These are phyloP conservation scores for Pseudopyrenochaeta lycopersici DNA, from an alignment of 2,329 filamentous ascomycete genomes.

Conservation along the genomic window DNA sequence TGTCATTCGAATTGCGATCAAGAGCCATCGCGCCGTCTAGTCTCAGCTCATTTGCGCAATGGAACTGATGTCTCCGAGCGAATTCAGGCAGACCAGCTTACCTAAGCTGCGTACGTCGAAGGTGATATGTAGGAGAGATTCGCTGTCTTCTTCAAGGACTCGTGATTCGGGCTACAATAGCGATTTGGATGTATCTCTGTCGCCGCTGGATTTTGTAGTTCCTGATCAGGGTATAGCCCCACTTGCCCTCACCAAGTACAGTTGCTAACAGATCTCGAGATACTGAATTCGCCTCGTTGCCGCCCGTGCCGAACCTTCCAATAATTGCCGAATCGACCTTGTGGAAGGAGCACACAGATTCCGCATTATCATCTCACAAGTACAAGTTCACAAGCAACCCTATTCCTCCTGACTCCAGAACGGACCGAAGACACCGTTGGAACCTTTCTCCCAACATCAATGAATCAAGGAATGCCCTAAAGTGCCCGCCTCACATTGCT, in stretches of 20 bases:
- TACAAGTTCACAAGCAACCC: constrained; percentile 5
- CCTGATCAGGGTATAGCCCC: constrained; percentile 23
- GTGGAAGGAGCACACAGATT: constrained; percentile 14
- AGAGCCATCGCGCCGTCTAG: not conserved
- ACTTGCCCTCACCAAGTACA: not conserved
- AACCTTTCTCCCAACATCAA: not conserved
- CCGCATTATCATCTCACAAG: not conserved
- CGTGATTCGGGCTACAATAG: constrained; percentile 44
- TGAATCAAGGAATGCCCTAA: not conserved
- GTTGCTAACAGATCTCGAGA: constrained; percentile 18
- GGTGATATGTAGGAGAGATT: constrained; percentile 31
- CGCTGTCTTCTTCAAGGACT: constrained; percentile 36
- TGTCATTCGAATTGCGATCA: constrained; percentile 3
- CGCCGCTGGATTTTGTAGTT: constrained; percentile 29
- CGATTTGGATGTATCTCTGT: constrained; percentile 36
- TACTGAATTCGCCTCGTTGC: constrained; percentile 5
- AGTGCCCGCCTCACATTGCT: not conserved
- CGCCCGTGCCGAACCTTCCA: constrained; percentile 10
- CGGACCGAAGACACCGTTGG: not conserved
- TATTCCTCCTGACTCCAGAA: not conserved
- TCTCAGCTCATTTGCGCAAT: constrained; percentile 18
- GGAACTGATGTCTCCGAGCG: constrained; percentile 12
- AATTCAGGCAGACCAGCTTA: constrained; percentile 16
- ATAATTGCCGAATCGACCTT: constrained; percentile 8
- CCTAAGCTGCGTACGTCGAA: constrained; percentile 28